Evolutionary conservation across 2,329 filamentous ascomycete genomes (phyloP), one percentile per base, ranked within the genome.

Genomic region (Arthrinium phaeospermum): DNA sequence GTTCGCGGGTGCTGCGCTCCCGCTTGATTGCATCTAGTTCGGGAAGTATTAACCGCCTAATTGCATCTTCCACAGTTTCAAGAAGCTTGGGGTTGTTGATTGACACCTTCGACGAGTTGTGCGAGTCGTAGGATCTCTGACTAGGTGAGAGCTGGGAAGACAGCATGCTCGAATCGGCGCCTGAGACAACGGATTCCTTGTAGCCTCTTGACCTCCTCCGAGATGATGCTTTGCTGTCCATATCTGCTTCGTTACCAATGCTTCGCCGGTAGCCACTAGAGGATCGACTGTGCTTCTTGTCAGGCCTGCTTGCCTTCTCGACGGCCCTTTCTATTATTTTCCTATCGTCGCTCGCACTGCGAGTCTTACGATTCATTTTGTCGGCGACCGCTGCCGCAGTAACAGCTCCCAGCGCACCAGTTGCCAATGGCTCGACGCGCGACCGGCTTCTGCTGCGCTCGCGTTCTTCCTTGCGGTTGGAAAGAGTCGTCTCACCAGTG

Each of bases 1-100:
- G 92, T 75, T 92, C 89, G 74, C 92, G 91, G 75, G 92, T 92
- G 81, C 94, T 95, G 80, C 96, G 93, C 79, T 98, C 95, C 77
- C 95, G 91, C 82, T 98, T 98, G 71, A 99, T 86, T 13, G 95
- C 94, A 77, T 94, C 96, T 64, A 99, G 87, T 82, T 99, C 96
- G 0, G 96, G 96, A 3, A 99, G 84, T 70, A 98, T 97, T 69
- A 98, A 87, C 68, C 95, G 90, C 74, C 94, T 92, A 78, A 98
- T 97, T 19, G 95, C 95, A 83, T 98, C 95, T 83, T 98, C 95
- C 3, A 98, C 95, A 0, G 95, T 96, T 78, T 96, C 94, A 2
- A 98, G 88, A 1, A 98, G 85, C 79, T 94, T 96, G 0, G 95
- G 95, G 78, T 98, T 98, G 83, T 97, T 97, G 80, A 97, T 94